Conservation (phyloP, 257 asterid genomes). For the Solanum pimpinellifolium region DNA sequence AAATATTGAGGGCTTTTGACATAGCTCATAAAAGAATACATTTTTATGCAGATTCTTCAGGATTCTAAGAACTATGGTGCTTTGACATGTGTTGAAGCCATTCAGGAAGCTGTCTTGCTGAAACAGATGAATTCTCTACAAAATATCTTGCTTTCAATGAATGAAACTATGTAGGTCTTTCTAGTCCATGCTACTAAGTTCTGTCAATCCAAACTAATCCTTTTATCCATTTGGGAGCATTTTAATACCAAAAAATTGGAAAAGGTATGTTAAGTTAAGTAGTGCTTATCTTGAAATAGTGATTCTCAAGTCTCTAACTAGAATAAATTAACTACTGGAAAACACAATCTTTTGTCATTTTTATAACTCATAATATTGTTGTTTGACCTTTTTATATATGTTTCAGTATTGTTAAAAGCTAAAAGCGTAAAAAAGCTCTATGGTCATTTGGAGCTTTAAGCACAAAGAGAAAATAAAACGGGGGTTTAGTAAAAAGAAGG, state of each 20-base stretch:
- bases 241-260: neutral
- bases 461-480: neutral
- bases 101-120: constrained; percentile 37
- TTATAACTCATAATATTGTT: neutral
- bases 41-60: constrained; percentile 30
- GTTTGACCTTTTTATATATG: neutral
- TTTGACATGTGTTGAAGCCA: constrained; percentile 45
- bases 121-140: constrained; percentile 74
- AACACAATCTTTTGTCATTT: neutral
- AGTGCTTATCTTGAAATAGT: neutral
- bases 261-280: neutral
- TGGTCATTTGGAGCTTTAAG: neutral
- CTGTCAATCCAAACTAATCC: neutral
- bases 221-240: neutral
- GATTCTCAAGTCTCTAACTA: neutral
- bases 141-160: constrained; percentile 31
- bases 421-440: neutral
- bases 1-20: neutral
- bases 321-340: neutral
- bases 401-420: neutral
- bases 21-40: neutral
- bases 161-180: constrained; percentile 38
- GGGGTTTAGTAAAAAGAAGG: neutral
- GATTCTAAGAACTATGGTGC: constrained; percentile 39
- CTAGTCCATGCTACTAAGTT: neutral